These are phyloP conservation scores for Lasiodiplodia gonubiensis DNA, from an alignment of 2,329 filamentous ascomycete genomes.

Conservation along the genomic window DNA sequence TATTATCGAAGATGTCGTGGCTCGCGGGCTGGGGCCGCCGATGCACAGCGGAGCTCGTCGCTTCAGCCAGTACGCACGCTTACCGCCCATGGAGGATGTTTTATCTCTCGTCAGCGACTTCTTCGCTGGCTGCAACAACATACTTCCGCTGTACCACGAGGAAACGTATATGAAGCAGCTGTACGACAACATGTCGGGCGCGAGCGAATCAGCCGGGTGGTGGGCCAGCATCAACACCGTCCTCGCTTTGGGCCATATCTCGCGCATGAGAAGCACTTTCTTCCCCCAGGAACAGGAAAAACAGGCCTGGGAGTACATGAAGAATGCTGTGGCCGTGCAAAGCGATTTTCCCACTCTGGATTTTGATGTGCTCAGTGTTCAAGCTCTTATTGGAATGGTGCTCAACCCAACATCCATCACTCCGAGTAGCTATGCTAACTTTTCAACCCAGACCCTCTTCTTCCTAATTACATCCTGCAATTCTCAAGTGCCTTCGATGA, in stretches of 20 bases:
- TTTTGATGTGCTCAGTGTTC: slow-evolving; percentile 3
- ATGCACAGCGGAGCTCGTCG: not conserved
- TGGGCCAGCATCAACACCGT: slow-evolving; percentile 7
- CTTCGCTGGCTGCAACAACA: not conserved
- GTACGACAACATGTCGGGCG: not conserved
- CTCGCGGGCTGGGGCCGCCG: not conserved
- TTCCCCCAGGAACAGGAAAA: slow-evolving; percentile 3
- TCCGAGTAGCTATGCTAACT: not conserved
- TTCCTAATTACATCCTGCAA: slow-evolving; percentile 6
- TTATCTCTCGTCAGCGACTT: not conserved
- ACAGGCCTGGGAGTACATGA: slow-evolving; percentile 12
- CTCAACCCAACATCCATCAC: not conserved
- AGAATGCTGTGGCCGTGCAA: slow-evolving; percentile 7
- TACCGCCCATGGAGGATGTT: slow-evolving; percentile 9
- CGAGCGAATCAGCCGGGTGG: not conserved
- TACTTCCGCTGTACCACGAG: slow-evolving; percentile 4
- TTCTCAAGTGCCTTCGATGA: slow-evolving; percentile 14
- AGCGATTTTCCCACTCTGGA: not conserved
- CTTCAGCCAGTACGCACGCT: not conserved
- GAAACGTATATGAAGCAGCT: slow-evolving; percentile 8
- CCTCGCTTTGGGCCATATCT: slow-evolving; percentile 1
- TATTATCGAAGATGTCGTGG: slow-evolving; percentile 12
- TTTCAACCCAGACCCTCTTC: not conserved
- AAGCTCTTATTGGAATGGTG: slow-evolving; percentile 17
- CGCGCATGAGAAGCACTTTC: slow-evolving; percentile 1